Evolutionary conservation across 306 rosid genomes (phyloP).

Genomic region (Senna siamea): DNA sequence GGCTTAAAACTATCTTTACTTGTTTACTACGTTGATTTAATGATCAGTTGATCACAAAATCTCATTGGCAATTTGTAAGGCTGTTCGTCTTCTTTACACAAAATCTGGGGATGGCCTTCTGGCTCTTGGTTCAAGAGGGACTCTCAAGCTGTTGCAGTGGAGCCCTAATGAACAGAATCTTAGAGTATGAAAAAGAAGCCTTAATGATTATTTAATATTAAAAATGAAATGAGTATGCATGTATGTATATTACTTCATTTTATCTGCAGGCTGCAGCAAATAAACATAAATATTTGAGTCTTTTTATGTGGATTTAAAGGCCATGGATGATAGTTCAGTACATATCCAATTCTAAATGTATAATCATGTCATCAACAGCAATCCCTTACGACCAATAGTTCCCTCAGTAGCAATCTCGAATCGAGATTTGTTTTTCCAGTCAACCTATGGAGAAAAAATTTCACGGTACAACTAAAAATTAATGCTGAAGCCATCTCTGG

Average conservation of each 20-base stretch:
- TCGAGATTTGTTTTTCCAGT: constrained; percentile 64
- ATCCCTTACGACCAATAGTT: constrained; percentile 37
- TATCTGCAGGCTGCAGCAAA: too few species aligned
- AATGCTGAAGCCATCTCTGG: neutral
- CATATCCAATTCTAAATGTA: too few species aligned
- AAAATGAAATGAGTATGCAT: too few species aligned
- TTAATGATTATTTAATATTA: too few species aligned
- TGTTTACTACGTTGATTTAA: neutral
- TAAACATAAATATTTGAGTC: too few species aligned
- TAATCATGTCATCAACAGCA: too few species aligned
- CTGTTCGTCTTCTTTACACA: constrained; percentile 66
- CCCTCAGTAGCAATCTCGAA: constrained; percentile 70
- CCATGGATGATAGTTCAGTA: constrained; percentile 48
- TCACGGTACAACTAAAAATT: constrained; percentile 41
- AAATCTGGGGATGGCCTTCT: constrained; percentile 62
- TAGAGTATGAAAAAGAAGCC: constrained; percentile 50
- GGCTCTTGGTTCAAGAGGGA: constrained; percentile 73
- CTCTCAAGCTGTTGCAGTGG: constrained; percentile 80
- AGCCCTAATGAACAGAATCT: constrained; percentile 52
- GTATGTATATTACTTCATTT: too few species aligned
- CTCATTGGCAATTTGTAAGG: constrained; percentile 44
- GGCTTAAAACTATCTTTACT: too few species aligned
- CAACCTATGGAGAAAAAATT: constrained; percentile 70
- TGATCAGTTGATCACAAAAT: neutral
- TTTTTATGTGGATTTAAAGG: constrained; percentile 45